phyloP scores from a whole-genome alignment of 768 basidiomycete genomes.

The Phanerodontia chrysosporium region DNA sequence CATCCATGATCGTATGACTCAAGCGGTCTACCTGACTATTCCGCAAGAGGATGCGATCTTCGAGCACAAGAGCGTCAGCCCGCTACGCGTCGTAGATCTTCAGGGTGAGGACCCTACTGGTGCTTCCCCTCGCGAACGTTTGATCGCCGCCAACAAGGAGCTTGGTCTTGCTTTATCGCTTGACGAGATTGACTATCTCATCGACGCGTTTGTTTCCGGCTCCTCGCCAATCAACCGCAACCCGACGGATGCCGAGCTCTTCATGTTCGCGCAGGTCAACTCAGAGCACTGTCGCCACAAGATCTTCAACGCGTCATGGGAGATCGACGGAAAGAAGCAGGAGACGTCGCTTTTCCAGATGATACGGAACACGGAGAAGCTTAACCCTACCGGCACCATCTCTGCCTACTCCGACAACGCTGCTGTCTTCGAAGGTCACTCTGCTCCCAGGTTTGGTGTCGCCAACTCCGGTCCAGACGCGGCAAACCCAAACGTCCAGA shows the following conservation, averaged over 20 bases:
- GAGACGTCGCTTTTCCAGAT: conserved; percentile 87
- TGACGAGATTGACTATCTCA: conserved; percentile 90
- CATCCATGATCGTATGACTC: conserved; percentile 97
- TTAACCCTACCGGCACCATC: conserved; percentile 73
- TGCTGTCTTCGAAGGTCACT: conserved; percentile 81
- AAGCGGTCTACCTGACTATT: conserved; percentile 54
- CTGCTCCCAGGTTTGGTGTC: conserved; percentile 71
- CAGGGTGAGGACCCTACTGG: conserved; percentile 26
- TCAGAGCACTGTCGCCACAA: conserved; percentile 99
- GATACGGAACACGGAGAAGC: conserved; percentile 93
- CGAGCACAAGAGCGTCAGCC: conserved; percentile 54
- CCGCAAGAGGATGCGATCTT: conserved; percentile 62
- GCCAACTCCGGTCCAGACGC: conserved; percentile 22
- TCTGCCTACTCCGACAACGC: conserved; percentile 99
- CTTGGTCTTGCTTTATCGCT: conserved; percentile 87
- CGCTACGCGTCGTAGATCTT: conserved; percentile 72
- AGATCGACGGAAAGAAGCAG: conserved; percentile 64
- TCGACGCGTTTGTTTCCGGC: conserved; percentile 82
- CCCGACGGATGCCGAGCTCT: conserved; percentile 95
- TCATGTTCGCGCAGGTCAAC: conserved; percentile 99
- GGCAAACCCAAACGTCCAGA: conserved; percentile 15
- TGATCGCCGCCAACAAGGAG: conserved; percentile 72
- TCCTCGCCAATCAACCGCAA: conserved; percentile 64
- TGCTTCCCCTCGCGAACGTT: conserved; percentile 51
- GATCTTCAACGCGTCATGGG: conserved; percentile 98